A percentile compares a stretch with the other conserved stretches of the same genome.
Evolutionary conservation across 257 asterid species (phyloP).

Genomic region (Asclepias syriaca): DNA sequence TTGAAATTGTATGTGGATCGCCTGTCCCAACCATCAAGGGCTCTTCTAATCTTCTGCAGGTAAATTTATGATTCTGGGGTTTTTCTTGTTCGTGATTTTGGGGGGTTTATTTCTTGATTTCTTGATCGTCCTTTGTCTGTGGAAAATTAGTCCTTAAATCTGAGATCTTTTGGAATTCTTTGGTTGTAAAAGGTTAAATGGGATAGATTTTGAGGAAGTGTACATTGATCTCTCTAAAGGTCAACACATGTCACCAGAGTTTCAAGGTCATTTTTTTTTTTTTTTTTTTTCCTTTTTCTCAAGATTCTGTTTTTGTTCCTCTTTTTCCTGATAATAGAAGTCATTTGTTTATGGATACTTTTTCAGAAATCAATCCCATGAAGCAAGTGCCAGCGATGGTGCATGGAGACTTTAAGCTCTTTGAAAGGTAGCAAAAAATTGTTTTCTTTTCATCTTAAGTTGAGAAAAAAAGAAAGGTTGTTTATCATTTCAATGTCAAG

Average conservation of each 20-base stretch:
- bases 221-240: slow-evolving; percentile 44
- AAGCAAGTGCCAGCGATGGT: slow-evolving; percentile 76
- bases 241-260: slow-evolving; percentile 66
- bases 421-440: slow-evolving; percentile 51
- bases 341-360: not conserved
- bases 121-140: not conserved
- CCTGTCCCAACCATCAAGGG: slow-evolving; percentile 84
- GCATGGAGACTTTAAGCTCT: slow-evolving; percentile 83
- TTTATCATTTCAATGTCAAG: not conserved
- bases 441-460: not conserved
- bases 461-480: not conserved
- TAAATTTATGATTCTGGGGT: slow-evolving; percentile 20
- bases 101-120: slow-evolving; percentile 5
- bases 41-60: slow-evolving; percentile 88
- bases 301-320: not conserved
- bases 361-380: slow-evolving; percentile 69
- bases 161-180: not conserved
- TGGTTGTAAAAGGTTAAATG: slow-evolving; percentile 46
- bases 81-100: not conserved
- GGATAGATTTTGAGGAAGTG: slow-evolving; percentile 83
- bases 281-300: too few relatives aligned
- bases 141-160: not conserved
- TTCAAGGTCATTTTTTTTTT: slow-evolving; percentile 33
- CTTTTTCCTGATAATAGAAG: not conserved
- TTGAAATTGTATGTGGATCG: slow-evolving; percentile 77